phyloP scores from a whole-genome alignment of 2,329 filamentous ascomycete species.

The Claviceps citrina region DNA sequence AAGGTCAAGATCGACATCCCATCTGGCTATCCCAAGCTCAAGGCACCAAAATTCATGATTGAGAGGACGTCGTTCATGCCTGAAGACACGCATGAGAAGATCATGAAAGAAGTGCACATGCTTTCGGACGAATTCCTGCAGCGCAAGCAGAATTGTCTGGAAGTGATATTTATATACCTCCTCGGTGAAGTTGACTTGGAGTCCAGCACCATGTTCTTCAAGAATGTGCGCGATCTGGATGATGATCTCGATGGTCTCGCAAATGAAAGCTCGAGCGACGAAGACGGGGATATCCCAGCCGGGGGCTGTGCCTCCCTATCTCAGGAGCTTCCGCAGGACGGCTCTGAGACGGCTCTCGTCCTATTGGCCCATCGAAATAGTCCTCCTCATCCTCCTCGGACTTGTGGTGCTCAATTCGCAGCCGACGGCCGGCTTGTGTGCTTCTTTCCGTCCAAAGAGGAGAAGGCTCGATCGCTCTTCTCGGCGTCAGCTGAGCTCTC shows the following conservation, averaged over 20 bases:
- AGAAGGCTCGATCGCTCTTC: constrained; percentile 37
- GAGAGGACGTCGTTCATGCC: constrained; percentile 49
- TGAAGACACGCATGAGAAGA: constrained; percentile 32
- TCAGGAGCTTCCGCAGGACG: constrained; percentile 42
- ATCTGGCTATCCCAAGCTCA: constrained; percentile 40
- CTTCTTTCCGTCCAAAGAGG: constrained; percentile 55
- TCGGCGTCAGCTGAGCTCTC: constrained; percentile 30
- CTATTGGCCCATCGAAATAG: constrained; percentile 35
- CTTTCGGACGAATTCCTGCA: constrained; percentile 40
- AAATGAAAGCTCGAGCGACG: constrained; percentile 75
- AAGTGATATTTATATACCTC: constrained; percentile 46
- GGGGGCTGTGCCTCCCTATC: constrained; percentile 44
- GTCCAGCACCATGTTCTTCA: constrained; percentile 44
- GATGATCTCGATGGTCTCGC: constrained; percentile 39
- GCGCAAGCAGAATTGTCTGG: constrained; percentile 45
- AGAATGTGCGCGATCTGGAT: constrained; percentile 48
- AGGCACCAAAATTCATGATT: constrained; percentile 42
- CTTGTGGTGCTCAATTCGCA: constrained; percentile 46
- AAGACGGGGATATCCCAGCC: constrained; percentile 43
- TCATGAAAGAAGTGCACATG: constrained; percentile 40
- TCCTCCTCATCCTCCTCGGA: constrained; percentile 41
- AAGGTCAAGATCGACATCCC: constrained; percentile 47
- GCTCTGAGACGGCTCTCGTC: constrained; percentile 36
- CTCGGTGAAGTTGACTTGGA: constrained; percentile 48
- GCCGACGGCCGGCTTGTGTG: constrained; percentile 48